Evolutionary conservation across 1,284 basidiomycete species (phyloP), one percentile per base, ranked within the genome.

Genomic region (Cryptococcus hybrid): DNA sequence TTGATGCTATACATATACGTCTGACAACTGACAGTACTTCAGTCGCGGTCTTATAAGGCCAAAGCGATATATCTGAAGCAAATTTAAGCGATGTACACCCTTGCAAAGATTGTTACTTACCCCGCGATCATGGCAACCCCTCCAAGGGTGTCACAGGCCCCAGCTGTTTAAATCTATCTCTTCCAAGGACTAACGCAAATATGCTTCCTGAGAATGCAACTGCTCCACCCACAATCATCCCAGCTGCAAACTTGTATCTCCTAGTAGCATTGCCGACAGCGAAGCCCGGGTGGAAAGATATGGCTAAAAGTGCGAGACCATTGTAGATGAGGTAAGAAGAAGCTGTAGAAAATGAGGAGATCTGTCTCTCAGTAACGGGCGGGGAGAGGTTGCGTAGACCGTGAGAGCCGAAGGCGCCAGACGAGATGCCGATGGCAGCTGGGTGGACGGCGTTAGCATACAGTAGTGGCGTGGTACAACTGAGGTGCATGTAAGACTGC

Each of bases 121-220:
- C 89, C 89, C 52, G 85, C 84, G 67, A 90, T 89, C 86, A 90
- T 87, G 2, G 84, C 63, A 30, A 83, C 60, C 2, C 86, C 89
- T 2, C 89, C 89, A 15, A 91, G 62, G 89, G 90, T 11, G 89
- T 91, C 47, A 89, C 74, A 2, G 88, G 88, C 0, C 88, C 89
- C 47, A 90, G 69, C 1, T 24, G 18, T 67, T 78, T 85, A 34
- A 86, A 85, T 80, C 78, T 72, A 49, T 86, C 85, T 9, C 80
- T 77, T 57, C 81, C 81, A 45, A 88, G 72, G 15, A 88, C 83
- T 44, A 90, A 78, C 0, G 80, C 79, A 67, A 87, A 83, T 66
- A 92, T 88, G 57, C 84, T 85, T 1, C 85, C 85, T 13, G 88
- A 89, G 74, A 92, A 92, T 4, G 88, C 54, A 2, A 83, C 57